Conservation (phyloP, 1,284 basidiomycete species). For the Fomitopsis betulina region DNA sequence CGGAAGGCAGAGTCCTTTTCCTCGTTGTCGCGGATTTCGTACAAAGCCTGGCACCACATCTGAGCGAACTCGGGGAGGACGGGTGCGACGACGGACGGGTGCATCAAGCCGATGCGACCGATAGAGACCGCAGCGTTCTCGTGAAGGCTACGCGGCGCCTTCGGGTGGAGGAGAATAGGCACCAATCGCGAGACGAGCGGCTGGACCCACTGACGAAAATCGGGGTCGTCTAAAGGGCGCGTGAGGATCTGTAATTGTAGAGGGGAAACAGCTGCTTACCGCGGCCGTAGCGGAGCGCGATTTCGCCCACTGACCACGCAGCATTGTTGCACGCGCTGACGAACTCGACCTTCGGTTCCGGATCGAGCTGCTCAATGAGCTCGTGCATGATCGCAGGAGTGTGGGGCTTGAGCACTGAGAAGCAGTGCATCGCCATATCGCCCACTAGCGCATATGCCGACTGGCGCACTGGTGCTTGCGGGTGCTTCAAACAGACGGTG, state of each 20-base stretch:
- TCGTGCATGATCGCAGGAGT: conserved; percentile 89
- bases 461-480: conserved; percentile 92
- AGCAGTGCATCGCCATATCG: conserved; percentile 96
- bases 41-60: conserved; percentile 95
- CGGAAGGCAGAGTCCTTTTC: conserved; percentile 99
- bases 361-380: conserved; percentile 86
- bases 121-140: conserved; percentile 99
- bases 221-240: conserved; percentile 54
- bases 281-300: conserved; percentile 82
- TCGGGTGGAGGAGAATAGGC: conserved; percentile 88
- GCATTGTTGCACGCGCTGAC: conserved; percentile 99
- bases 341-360: conserved; percentile 87
- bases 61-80: conserved; percentile 89
- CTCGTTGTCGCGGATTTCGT: conserved; percentile 99
- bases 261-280: conserved; percentile 39
- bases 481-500: conserved; percentile 87
- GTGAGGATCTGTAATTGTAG: background rate
- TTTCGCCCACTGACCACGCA: conserved; percentile 99
- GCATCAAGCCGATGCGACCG: conserved; percentile 92
- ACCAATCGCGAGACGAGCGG: conserved; percentile 86
- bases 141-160: conserved; percentile 89
- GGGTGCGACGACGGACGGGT: conserved; percentile 85
- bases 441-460: conserved; percentile 97
- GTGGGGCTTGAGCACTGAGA: conserved; percentile 78
- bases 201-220: conserved; percentile 87